Base-by-base conservation (phyloP, 164 flowering plant species). In the Nymphaea thermarum region DNA sequence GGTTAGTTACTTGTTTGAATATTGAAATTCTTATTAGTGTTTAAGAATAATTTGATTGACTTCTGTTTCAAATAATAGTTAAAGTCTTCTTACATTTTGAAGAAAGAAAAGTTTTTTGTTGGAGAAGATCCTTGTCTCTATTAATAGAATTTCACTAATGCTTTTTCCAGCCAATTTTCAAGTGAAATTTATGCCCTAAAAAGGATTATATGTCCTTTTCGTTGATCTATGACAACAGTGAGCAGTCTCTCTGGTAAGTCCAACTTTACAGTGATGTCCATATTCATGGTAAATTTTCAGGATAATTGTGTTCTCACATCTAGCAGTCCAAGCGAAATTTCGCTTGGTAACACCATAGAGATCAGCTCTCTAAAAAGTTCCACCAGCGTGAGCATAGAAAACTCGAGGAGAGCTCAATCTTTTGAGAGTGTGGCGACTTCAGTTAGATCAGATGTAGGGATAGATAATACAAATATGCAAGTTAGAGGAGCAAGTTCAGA, bases 151-250 rank as follows among this genome's bases (percentile, higher is more conserved):
- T 47, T 47, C 12, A 47, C 12, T 3, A 47, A 47, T 47, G 55
- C 12, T 7, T 47, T 47, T 74, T 25, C 61, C 86, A 93, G 98
- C 82, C 94, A 76, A 94, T 87, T 69, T 93, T 93, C 71, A 91
- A 83, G 71, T 84, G 97, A 3, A 82, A 82, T 76, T 81, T 83
- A 66, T 86, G 95, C 53, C 98, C 98, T 66, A 96, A 91, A 65
- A 93, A 91, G 84, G 98, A 93, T 65, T 91, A 89, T 76, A 78
- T 93, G 73, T 93, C 98, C 4, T 93, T 93, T 81, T 93, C 98
- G 73, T 91, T 93, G 42, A 83, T 87, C 70, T 86, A 93, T 78
- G 83, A 85, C 80, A 82, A 89, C 80, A 97, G 93, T 59, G 88
- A 88, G 72, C 83, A 93, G 43, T 87, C 98, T 55, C 97, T 93